A percentile compares a stretch with the other conserved stretches of the same genome.
phyloP scores from a whole-genome alignment of 192 early-diverging fungal species.

The Phycomyces blakesleeanus region DNA sequence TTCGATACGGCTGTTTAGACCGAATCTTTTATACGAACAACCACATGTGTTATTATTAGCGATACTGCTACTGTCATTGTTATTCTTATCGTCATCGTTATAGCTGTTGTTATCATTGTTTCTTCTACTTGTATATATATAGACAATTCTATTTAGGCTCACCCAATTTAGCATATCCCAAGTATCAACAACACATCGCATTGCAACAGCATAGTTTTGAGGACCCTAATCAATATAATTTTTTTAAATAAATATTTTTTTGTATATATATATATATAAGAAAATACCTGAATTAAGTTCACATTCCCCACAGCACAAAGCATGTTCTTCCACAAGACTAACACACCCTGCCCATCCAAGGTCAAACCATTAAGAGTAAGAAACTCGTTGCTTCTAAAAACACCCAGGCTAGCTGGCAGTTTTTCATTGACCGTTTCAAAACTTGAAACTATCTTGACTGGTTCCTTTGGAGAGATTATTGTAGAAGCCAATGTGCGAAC shows the following conservation, averaged over 20 bases:
- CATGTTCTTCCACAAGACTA: slow-evolving; percentile 75
- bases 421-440: slow-evolving; percentile 41
- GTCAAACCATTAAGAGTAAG: slow-evolving; percentile 41
- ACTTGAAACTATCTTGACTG: slow-evolving; percentile 11
- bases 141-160: too few species aligned
- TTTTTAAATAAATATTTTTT: too few species aligned
- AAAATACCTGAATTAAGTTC: slow-evolving; percentile 59
- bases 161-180: slow-evolving; percentile 61
- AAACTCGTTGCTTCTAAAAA: slow-evolving; percentile 56
- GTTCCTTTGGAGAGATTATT: slow-evolving; percentile 7
- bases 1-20: slow-evolving; percentile 51
- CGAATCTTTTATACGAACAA: slow-evolving; percentile 46
- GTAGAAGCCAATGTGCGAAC: slow-evolving; percentile 37
- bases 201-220: slow-evolving; percentile 57
- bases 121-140: too few species aligned
- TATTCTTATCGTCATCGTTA: too few species aligned
- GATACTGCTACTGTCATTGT: too few species aligned
- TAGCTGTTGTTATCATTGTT: too few species aligned
- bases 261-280: too few species aligned
- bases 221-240: too few species aligned
- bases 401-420: slow-evolving; percentile 40
- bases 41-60: not conserved
- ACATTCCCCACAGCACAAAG: slow-evolving; percentile 72
- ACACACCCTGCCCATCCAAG: slow-evolving; percentile 38
- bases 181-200: slow-evolving; percentile 60